phyloP scores from a whole-genome alignment of 169 alveolate genomes.

The Plasmodium vivax region DNA sequence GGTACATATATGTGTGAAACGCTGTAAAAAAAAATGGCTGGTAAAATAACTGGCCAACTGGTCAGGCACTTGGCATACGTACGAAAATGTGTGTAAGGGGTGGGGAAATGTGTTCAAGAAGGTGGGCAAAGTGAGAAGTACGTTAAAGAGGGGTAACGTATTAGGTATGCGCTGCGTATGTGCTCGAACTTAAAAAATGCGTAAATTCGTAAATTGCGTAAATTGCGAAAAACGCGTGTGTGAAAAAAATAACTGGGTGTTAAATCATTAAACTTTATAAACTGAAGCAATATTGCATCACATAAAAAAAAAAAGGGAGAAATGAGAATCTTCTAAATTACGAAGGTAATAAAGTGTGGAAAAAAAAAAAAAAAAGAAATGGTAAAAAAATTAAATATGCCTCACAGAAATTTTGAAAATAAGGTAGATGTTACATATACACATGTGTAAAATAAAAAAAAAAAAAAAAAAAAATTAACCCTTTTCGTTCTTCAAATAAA shows the following conservation, averaged over 20 bases:
- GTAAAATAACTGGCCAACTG: not conserved
- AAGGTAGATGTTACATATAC: conserved; percentile 9
- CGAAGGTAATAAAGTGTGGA: not conserved
- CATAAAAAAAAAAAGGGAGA: not conserved
- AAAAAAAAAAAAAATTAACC: not conserved
- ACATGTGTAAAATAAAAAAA: not conserved
- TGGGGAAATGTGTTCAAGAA: not conserved
- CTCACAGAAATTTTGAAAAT: not conserved
- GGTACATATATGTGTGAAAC: not conserved
- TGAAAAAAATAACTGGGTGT: not conserved
- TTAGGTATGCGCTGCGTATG: not conserved
- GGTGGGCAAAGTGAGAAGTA: not conserved
- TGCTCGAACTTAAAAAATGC: not conserved
- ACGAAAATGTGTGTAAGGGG: not conserved
- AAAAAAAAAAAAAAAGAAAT: not conserved
- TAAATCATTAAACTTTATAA: not conserved
- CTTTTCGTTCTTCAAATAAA: not conserved
- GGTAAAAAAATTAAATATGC: not conserved
- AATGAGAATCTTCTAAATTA: not conserved
- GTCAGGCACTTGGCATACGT: not conserved
- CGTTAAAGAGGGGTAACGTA: not conserved
- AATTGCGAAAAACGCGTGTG: not conserved
- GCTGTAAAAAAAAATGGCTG: not conserved
- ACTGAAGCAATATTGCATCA: not conserved
- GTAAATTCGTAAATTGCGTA: not conserved